Percentiles rank a stretch among this genome's conserved stretches.
Conservation (phyloP, 2,329 filamentous ascomycete species). For the Fusarium floridanum region DNA sequence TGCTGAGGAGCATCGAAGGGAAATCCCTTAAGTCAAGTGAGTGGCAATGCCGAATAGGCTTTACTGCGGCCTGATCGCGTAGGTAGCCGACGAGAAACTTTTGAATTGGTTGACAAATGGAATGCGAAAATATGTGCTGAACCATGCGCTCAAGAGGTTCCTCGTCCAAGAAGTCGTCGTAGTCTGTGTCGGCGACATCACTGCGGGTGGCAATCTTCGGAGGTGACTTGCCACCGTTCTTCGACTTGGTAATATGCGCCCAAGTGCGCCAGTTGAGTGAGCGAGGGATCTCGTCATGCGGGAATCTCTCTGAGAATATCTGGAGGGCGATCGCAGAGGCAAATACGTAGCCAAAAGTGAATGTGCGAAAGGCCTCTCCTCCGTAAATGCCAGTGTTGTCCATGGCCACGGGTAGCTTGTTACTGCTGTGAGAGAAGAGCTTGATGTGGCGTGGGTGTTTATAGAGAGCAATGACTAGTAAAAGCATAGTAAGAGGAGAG, state of each 20-base stretch:
- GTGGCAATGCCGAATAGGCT: slow-evolving; percentile 25
- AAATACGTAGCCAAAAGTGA: background rate
- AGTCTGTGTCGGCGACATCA: background rate
- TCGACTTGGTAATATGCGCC: background rate
- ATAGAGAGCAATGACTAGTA: background rate
- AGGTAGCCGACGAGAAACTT: slow-evolving; percentile 26
- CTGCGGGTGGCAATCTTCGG: background rate
- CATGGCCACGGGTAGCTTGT: background rate
- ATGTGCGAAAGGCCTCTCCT: background rate
- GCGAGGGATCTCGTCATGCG: background rate
- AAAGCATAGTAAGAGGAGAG: background rate
- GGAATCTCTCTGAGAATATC: background rate
- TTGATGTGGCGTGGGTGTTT: background rate
- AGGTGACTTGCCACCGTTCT: background rate
- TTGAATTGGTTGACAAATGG: slow-evolving; percentile 27
- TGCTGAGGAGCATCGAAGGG: slow-evolving; percentile 30
- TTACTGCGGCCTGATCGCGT: slow-evolving; percentile 26
- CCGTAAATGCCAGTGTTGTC: background rate
- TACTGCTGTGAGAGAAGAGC: background rate
- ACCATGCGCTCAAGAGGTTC: slow-evolving; percentile 21
- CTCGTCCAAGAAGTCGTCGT: slow-evolving; percentile 21
- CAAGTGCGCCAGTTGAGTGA: background rate
- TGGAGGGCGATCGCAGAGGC: slow-evolving; percentile 1
- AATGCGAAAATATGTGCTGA: slow-evolving; percentile 32
- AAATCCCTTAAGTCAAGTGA: slow-evolving; percentile 30